Base-by-base conservation (phyloP, 495 filamentous ascomycete species). In the Xylaria scruposa region DNA sequence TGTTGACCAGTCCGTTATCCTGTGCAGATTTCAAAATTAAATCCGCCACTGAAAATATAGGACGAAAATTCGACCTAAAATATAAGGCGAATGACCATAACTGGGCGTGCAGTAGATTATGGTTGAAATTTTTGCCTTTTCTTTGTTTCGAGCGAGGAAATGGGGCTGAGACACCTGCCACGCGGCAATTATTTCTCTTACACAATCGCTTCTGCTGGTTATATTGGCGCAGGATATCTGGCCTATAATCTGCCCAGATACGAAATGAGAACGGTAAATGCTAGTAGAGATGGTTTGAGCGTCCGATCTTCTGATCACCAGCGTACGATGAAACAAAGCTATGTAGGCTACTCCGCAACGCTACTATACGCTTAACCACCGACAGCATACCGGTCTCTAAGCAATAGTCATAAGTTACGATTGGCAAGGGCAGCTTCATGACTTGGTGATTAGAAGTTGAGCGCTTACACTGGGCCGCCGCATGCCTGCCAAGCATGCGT, bases 401-500 rank as follows among this genome's bases (percentile, higher is more conserved):
- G 21, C 7, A 36, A 13, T 38, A 4, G 3, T 15, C 17, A 9
- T 19, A 21, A 24, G 7, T 54, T 26, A 54, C 64, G 8, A 67
- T 67, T 38, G 64, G 47, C n/a, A 51, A 53, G 4, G 33, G 40
- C 1, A 33, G 62, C 19, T 31, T 51, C 15, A 21, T 13, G 26
- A 21, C 31, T 47, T 54, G 17, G 47, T 67, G 29, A 31, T 21
- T 8, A 38, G 10, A 65, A 36, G 19, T 17, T n/a, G 53, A 26
- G 64, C 64, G 64, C 47, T 51, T 65, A 40, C 47, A 26, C n/a
- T n/a, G 9, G 64, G 29, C 24, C 15, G 19, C 47, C 64, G 40
- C 26, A 67, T 19, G 59, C 5, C n/a, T 5, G 64, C 64, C 47
- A 67, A 67, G 64, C 47, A 19, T 54, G 64, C 8, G 46, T 67